Base-by-base conservation (phyloP, 192 early-diverging fungal genomes). In the Backusella westeae region DNA sequence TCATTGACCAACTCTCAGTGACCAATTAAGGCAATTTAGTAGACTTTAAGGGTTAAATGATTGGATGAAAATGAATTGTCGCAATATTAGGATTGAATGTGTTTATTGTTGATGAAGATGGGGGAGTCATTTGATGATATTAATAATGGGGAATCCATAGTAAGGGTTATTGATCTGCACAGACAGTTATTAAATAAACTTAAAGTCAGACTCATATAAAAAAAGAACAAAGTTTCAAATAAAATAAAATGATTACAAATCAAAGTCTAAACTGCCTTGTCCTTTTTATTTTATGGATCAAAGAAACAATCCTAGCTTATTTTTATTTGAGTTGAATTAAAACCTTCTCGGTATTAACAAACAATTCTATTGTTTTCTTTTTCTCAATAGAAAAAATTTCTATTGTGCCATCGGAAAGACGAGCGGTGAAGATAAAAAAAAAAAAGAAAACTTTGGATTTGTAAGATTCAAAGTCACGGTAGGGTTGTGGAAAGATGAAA, bases 241-340 rank as follows among this genome's bases (percentile, higher is more conserved):
- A 32, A 63, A 63, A n/a, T 49, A 63, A 29, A 63, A 9, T 63
- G 56, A 63, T 63, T 63, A 63, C 56, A 63, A 63, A 63, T 63
- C 56, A 63, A 63, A 9, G 9, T 21, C 23, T 59, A 59, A 59
- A 59, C 56, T 63, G 9, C 56, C 23, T 26, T 63, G 8, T 63
- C 26, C 9, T 63, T 23, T 63, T 14, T 63, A 29, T 29, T 29
- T 63, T 63, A 29, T 63, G 23, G 26, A 21, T 56, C 19, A 21
- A 29, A 23, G 12, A 59, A 63, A 63, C 26, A 63, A 26, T 14
- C 56, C 56, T 63, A 63, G 56, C 26, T 63, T 29, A 63, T 63
- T 63, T 63, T 63, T 63, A 29, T 63, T 26, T 53, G 21, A 21
- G 3, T 3, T 53, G 15, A n/a, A 17, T 7, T 19, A 4, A 17